Evolutionary conservation across 306 rosid species (phyloP).

Genomic region (Inga laurina): DNA sequence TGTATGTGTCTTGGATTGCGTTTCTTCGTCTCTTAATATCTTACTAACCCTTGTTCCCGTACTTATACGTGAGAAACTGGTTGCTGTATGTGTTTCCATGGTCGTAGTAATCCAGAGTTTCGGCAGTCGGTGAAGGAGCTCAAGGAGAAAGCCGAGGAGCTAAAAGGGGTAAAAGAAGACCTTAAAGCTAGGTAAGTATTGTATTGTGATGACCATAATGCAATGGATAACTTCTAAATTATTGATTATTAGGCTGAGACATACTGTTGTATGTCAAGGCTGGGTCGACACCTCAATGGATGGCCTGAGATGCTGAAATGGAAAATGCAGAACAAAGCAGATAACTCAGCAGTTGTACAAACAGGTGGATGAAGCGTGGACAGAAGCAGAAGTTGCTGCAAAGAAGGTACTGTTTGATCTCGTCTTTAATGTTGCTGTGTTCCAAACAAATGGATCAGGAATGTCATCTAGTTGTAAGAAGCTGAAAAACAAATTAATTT

Average conservation of each 20-base stretch:
- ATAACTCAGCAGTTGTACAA: conserved; percentile 80
- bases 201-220: conserved; percentile 28
- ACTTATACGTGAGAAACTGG: background rate
- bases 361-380: conserved; percentile 87
- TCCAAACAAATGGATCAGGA: conserved; percentile 5
- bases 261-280: conserved; percentile 98
- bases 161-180: conserved; percentile 74
- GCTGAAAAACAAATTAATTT: background rate
- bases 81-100: conserved; percentile 18
- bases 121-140: conserved; percentile 78
- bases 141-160: conserved; percentile 77
- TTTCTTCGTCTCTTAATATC: conserved; percentile 3
- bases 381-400: conserved; percentile 85
- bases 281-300: conserved; percentile 64
- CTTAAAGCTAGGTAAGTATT: conserved; percentile 70
- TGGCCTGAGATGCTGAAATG: conserved; percentile 87
- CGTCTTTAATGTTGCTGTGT: conserved; percentile 11
- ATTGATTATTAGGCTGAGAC: conserved; percentile 73
- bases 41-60: background rate
- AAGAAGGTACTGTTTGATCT: conserved; percentile 57
- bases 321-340: conserved; percentile 96
- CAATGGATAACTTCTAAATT: conserved; percentile 7
- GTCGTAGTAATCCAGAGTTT: conserved; percentile 66
- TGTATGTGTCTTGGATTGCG: conserved; percentile 4
- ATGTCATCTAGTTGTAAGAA: background rate